These are phyloP conservation scores for Epichloe festucae DNA, from an alignment of 2,329 filamentous ascomycete genomes.

Conservation along the genomic window DNA sequence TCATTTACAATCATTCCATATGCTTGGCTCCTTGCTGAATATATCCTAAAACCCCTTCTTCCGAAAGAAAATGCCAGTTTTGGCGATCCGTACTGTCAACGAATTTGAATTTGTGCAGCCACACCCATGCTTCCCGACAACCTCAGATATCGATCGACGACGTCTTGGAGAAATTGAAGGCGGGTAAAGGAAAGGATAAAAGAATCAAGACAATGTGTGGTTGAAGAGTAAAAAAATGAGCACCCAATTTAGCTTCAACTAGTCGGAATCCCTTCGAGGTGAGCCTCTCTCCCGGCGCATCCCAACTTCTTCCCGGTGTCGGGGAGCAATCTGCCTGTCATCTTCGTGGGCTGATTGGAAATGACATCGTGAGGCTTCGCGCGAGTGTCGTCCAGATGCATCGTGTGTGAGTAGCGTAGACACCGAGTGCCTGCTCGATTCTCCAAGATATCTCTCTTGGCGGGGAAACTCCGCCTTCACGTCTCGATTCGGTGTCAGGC, in stretches of 20 bases:
- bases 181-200: background rate
- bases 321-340: background rate
- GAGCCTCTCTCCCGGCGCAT: conserved; percentile 5
- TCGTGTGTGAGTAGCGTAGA: conserved; percentile 19
- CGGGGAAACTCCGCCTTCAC: conserved; percentile 9
- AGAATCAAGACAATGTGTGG: background rate
- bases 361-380: conserved; percentile 6
- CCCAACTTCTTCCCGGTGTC: conserved; percentile 6
- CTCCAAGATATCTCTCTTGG: conserved; percentile 15
- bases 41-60: background rate
- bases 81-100: background rate
- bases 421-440: conserved; percentile 21
- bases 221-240: background rate
- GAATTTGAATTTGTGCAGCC: background rate
- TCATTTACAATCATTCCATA: background rate
- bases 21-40: background rate
- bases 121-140: background rate
- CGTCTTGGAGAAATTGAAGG: background rate
- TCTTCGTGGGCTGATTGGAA: conserved; percentile 2
- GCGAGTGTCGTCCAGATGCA: conserved; percentile 8
- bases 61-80: background rate
- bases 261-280: conserved; percentile 3
- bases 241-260: background rate
- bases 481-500: conserved; percentile 8
- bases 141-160: background rate